Conservation (phyloP, 257 asterid genomes). For the Lantana camara region DNA sequence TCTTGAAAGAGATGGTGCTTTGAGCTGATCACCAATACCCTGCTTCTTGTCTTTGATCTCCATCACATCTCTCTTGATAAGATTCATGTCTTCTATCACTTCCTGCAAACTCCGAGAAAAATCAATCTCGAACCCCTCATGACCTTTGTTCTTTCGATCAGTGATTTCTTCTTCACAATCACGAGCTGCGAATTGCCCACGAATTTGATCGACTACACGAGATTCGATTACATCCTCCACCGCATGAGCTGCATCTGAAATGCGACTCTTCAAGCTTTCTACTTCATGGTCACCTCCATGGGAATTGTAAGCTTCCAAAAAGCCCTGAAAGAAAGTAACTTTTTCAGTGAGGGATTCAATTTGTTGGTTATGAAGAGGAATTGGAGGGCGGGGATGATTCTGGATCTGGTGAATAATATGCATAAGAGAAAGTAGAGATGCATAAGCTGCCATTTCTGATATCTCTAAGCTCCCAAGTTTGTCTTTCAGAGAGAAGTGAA, state of each 20-base stretch:
- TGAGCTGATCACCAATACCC: too few relatives aligned
- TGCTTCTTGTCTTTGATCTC: too few relatives aligned
- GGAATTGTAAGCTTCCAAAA: constrained; percentile 13
- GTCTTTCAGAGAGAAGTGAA: too few relatives aligned
- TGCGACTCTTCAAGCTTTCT: constrained; percentile 16
- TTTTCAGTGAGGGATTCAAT: not conserved
- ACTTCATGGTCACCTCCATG: not conserved
- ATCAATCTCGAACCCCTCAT: too few relatives aligned
- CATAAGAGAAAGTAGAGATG: constrained; percentile 17
- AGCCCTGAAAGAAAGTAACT: constrained; percentile 12
- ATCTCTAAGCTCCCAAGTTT: not conserved
- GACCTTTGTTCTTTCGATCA: too few relatives aligned
- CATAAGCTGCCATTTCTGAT: not conserved
- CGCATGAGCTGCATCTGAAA: constrained; percentile 16
- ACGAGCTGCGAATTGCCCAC: not conserved
- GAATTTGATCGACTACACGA: constrained; percentile 8
- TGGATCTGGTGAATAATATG: constrained; percentile 12
- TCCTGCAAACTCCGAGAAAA: too few relatives aligned
- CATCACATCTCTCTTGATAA: too few relatives aligned
- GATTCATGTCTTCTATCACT: too few relatives aligned
- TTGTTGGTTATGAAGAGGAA: not conserved
- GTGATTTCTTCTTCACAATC: too few relatives aligned
- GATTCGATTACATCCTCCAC: constrained; percentile 12
- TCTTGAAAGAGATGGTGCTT: too few relatives aligned
- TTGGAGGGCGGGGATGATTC: constrained; percentile 10